phyloP scores from a whole-genome alignment of 352 stramenopile genomes.

The Globisporangium solare region DNA sequence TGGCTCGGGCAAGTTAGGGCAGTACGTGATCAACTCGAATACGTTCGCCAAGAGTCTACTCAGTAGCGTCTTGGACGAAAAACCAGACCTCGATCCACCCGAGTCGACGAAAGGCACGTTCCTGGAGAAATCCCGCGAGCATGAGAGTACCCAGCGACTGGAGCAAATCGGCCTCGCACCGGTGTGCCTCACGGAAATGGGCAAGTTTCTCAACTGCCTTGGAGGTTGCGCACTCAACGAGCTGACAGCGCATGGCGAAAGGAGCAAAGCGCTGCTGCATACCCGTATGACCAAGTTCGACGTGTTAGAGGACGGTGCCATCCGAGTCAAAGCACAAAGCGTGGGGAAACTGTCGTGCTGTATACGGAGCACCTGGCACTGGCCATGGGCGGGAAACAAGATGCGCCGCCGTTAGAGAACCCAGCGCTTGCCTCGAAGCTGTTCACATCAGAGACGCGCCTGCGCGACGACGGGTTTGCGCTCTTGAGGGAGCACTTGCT shows the following conservation, averaged over 20 bases:
- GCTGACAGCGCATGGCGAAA: slow-evolving; percentile 30
- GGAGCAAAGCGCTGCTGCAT: slow-evolving; percentile 45
- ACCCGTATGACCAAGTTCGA: slow-evolving; percentile 43
- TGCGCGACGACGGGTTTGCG: slow-evolving; percentile 57
- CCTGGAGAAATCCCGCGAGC: slow-evolving; percentile 44
- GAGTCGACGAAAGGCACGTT: slow-evolving; percentile 76
- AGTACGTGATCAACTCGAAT: slow-evolving; percentile 86
- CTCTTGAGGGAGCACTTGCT: slow-evolving; percentile 43
- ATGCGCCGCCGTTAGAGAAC: slow-evolving; percentile 32
- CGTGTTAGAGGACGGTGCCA: slow-evolving; percentile 39
- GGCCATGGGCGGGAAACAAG: slow-evolving; percentile 61
- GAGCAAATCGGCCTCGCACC: slow-evolving; percentile 47
- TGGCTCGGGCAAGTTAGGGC: slow-evolving; percentile 60
- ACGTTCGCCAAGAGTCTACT: slow-evolving; percentile 74
- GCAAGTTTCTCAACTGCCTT: slow-evolving; percentile 57
- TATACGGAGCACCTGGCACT: slow-evolving; percentile 62
- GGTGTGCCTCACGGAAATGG: slow-evolving; percentile 54
- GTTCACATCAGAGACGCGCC: slow-evolving; percentile 60
- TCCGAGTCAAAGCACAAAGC: slow-evolving; percentile 38
- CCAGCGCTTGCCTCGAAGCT: slow-evolving; percentile 44
- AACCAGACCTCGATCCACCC: slow-evolving; percentile 62
- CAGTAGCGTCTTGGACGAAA: slow-evolving; percentile 74
- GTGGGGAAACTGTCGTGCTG: slow-evolving; percentile 30
- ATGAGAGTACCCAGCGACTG: slow-evolving; percentile 51
- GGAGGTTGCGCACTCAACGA: slow-evolving; percentile 42